Conservation (phyloP, 352 stramenopile species). For the Phytophthora pistaciae region DNA sequence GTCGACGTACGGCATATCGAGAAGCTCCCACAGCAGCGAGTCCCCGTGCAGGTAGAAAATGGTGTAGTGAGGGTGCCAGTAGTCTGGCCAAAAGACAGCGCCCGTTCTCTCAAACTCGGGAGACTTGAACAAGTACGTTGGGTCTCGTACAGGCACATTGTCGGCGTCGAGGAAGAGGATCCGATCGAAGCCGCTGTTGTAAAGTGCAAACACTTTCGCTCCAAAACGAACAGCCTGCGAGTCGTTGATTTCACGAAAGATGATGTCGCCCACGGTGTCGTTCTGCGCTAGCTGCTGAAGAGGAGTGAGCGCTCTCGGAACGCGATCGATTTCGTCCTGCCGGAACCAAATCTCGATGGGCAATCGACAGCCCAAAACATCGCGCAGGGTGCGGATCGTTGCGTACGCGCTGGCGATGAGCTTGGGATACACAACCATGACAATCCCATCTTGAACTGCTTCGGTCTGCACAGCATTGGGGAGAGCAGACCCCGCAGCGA, state of each 20-base stretch:
- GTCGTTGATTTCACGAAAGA: conserved; percentile 58
- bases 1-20: conserved; percentile 51
- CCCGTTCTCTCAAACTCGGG: conserved; percentile 47
- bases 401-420: conserved; percentile 25
- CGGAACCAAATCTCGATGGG: conserved; percentile 31
- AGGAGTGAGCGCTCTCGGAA: conserved; percentile 9
- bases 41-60: conserved; percentile 66
- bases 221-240: conserved; percentile 46
- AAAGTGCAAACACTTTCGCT: conserved; percentile 73
- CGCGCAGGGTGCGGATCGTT: conserved; percentile 19
- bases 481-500: neutral
- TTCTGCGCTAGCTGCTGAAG: conserved; percentile 32
- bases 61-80: conserved; percentile 62
- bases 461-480: conserved; percentile 2
- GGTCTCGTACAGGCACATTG: conserved; percentile 61
- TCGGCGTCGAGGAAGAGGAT: conserved; percentile 65
- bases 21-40: conserved; percentile 63
- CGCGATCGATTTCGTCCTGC: conserved; percentile 26
- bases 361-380: conserved; percentile 20
- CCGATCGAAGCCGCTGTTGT: conserved; percentile 50
- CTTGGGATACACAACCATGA: conserved; percentile 32
- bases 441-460: conserved; percentile 17
- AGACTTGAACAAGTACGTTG: conserved; percentile 55
- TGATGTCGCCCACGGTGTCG: conserved; percentile 8
- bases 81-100: conserved; percentile 72